Conservation (phyloP, 257 asterid genomes). For the Solanum dulcamara region DNA sequence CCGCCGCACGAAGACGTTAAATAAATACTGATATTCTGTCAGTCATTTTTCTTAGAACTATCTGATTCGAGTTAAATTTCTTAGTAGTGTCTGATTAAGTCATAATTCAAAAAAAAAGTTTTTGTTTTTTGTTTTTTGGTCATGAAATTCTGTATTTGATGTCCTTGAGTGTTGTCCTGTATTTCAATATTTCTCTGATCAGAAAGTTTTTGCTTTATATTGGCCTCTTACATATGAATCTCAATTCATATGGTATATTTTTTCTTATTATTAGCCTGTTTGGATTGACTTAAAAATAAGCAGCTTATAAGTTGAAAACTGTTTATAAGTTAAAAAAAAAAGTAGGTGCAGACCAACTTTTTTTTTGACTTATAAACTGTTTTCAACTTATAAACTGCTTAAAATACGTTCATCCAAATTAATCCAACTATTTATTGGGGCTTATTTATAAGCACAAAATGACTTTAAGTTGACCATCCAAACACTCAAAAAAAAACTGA, state of each 20-base stretch:
- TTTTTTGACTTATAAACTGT: too few species aligned
- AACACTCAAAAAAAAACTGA: too few species aligned
- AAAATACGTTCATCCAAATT: too few species aligned
- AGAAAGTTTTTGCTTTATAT: background rate
- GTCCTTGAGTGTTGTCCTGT: background rate
- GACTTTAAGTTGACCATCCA: too few species aligned
- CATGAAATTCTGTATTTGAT: background rate
- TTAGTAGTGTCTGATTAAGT: background rate
- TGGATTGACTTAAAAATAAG: too few species aligned
- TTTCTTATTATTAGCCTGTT: too few species aligned
- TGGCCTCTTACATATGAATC: background rate
- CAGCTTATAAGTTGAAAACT: too few species aligned
- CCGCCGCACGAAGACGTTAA: slow-evolving; percentile 80
- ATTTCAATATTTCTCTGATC: background rate
- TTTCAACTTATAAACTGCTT: too few species aligned
- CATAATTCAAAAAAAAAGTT: background rate
- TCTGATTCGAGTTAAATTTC: background rate
- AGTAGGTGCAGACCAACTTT: too few species aligned
- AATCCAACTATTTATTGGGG: too few species aligned
- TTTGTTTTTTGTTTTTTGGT: background rate
- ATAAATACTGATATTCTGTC: background rate
- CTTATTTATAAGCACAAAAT: too few species aligned
- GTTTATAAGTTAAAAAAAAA: too few species aligned
- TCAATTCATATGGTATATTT: background rate
- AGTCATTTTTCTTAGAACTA: background rate